phyloP scores from a whole-genome alignment of 2,329 filamentous ascomycete genomes.

The Microsporum audouinii region DNA sequence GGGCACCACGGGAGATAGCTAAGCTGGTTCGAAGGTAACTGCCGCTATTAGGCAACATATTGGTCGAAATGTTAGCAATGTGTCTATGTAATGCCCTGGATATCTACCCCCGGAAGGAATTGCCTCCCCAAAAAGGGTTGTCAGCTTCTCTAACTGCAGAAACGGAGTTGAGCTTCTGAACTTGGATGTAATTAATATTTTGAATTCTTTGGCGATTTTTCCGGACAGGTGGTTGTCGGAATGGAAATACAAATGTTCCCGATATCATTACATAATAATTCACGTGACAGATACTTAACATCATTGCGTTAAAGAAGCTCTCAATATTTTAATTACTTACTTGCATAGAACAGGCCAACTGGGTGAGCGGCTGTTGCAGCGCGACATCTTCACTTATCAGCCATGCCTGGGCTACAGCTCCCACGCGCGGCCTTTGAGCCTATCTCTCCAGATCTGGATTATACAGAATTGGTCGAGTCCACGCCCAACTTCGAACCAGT shows the following conservation, averaged over 20 bases:
- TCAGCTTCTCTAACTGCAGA: background rate
- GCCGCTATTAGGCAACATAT: background rate
- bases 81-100: background rate
- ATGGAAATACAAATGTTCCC: too few species aligned
- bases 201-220: too few species aligned
- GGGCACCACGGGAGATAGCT: background rate
- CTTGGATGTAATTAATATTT: too few species aligned
- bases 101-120: background rate
- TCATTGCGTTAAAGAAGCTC: background rate
- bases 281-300: background rate
- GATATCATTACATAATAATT: too few species aligned
- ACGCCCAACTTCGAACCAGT: conserved; percentile 82
- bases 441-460: conserved; percentile 72
- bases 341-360: background rate
- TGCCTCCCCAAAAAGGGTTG: background rate
- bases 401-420: conserved; percentile 61
- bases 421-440: conserved; percentile 86
- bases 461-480: conserved; percentile 61
- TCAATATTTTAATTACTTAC: background rate
- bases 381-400: conserved; percentile 17
- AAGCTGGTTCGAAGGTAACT: background rate
- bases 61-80: background rate
- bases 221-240: too few species aligned
- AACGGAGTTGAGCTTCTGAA: background rate
- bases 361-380: background rate